Base-by-base conservation (phyloP, 371 early-diverging fungal species). In the Gilbertella persicaria region DNA sequence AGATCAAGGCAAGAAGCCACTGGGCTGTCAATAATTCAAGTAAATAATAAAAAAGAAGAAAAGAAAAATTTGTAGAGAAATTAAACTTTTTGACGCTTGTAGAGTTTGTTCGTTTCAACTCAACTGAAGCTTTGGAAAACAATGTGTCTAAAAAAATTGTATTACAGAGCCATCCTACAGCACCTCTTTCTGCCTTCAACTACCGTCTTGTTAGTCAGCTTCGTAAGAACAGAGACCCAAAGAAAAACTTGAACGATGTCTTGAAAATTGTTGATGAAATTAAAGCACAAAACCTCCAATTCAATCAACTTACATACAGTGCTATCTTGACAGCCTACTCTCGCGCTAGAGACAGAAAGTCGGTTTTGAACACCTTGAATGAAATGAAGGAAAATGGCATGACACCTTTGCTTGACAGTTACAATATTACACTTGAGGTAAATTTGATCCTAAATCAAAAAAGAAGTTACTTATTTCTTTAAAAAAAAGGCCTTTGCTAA, bases 291-390 rank as follows among this genome's bases (percentile, higher is more conserved):
- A 59, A 61, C 7, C 55, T 83, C 7, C 42, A 65, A 14, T 74
- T 77, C 5, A 82, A 83, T 46, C 25, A 69, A n/a, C 64, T 62
- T 36, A 80, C 80, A 0, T 73, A 81, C 62, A 78, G 77, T 53
- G 71, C 75, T 0, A 49, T 83, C 0, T 47, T 83, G 33, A 53
- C 66, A 6, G 77, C 71, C 12, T 79, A 78, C 53, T 65, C 66
- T 30, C 71, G 66, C n/a, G 55, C 57, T 8, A 53, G 45, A 25
- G 66, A 74, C 13, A 23, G 25, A 9, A 14, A 30, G 3, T 39
- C 45, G 0, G 21, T 66, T 5, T 19, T 63, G 24, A 38, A 37
- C 1, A 65, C 60, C 0, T 41, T 78, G 13, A 14, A 58, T 16
- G 57, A 68, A 9, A 78, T 78, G 75, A 54, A 63, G 36, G 44